Evolutionary conservation across 352 stramenopile genomes (phyloP).

Genomic region (Pythium monospermum): DNA sequence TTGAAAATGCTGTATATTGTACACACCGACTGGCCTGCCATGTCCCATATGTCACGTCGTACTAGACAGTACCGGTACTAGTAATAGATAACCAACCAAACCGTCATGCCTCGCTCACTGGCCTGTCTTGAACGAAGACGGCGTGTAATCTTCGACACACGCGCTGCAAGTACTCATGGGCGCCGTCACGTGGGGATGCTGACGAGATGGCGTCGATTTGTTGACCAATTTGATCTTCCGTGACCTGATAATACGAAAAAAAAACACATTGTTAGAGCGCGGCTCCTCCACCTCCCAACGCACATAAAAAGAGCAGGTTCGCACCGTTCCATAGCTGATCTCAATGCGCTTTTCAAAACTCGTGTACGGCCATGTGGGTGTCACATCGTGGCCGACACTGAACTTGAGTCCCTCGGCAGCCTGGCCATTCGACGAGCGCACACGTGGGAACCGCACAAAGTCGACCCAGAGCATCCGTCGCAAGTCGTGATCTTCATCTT

Average conservation of each 20-base stretch:
- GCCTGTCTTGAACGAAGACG: constrained; percentile 12
- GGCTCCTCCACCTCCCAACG: too few species aligned
- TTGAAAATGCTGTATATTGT: too few species aligned
- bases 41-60: too few species aligned
- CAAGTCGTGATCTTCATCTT: too few species aligned
- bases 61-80: too few species aligned
- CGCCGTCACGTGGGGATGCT: too few species aligned
- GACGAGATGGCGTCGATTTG: constrained; percentile 43
- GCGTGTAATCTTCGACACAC: constrained; percentile 47
- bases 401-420: constrained; percentile 32
- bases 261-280: neutral
- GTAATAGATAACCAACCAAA: neutral
- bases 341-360: constrained; percentile 38
- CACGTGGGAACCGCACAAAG: constrained; percentile 56
- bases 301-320: constrained; percentile 4
- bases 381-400: constrained; percentile 46
- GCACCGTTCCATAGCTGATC: constrained; percentile 47
- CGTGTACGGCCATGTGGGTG: constrained; percentile 46
- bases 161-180: constrained; percentile 48
- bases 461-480: constrained; percentile 59
- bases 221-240: constrained; percentile 33
- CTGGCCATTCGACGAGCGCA: constrained; percentile 7
- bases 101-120: neutral
- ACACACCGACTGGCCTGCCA: too few species aligned
- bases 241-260: constrained; percentile 35